Base-by-base conservation (phyloP, 176 grass and related monocot species). In the Puccinellia tenuiflora region DNA sequence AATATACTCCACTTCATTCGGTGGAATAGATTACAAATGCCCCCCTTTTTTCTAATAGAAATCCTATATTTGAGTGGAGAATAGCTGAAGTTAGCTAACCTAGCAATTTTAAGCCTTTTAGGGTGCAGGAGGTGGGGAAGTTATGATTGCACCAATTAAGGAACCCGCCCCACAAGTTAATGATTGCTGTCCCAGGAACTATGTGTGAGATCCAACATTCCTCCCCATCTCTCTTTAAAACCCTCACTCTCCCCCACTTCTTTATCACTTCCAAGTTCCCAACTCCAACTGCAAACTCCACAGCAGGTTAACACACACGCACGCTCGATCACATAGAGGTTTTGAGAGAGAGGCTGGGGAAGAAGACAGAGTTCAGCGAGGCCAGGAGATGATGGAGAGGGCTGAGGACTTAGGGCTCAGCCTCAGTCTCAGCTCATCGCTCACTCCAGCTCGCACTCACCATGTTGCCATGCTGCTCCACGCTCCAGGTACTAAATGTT, bases 71-170 rank as follows among this genome's bases (percentile, higher is more conserved):
- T 73, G 73, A 43, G 88, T 83, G 84, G 88, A 73, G 84, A 86
- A 90, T 86, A 90, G 84, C 84, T 79, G 84, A 86, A 81, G 82
- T 89, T 89, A 85, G 82, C 77, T 85, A 81, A 75, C 60, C 77
- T 39, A 59, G 82, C 82, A 85, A 81, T 81, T 81, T 69, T 69
- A 20, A 68, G 51, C 21, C 11, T 75, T 75, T 56, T 66, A 16
- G 73, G 45, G 33, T 46, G 79, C 22, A 13, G 85, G 87, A 31
- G 79, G 84, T 90, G 88, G 88, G 75, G 88, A 81, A 73, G 88
- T 79, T 90, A 90, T 90, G 88, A 90, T 90, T 86, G 75, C 88
- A 83, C 84, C 88, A 90, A 90, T 90, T 90, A 90, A 90, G 84
- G 88, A 90, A 48, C 28, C 67, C 75, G 66, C 67, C 80, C 84